These are phyloP conservation scores for Cyberlindnera bimundalis DNA, from an alignment of 805 yeast genomes.

Conservation along the genomic window DNA sequence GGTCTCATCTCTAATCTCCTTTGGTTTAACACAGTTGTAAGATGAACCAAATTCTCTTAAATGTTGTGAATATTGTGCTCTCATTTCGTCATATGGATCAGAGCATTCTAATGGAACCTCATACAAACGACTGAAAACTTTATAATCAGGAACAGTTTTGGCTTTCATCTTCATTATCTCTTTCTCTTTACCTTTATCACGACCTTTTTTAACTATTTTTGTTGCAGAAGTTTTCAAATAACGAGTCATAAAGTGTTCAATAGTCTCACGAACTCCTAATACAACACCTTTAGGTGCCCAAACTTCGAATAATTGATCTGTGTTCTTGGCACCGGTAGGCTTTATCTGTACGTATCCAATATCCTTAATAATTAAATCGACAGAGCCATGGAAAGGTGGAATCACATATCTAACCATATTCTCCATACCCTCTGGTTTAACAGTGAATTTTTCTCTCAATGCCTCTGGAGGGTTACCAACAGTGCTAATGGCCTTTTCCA, in stretches of 20 bases:
- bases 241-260: conserved; percentile 37
- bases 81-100: conserved; percentile 31
- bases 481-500: conserved; percentile 33
- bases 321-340: conserved; percentile 50
- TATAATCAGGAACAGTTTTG: conserved; percentile 23
- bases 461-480: conserved; percentile 28
- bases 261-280: conserved; percentile 52
- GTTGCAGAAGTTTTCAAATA: conserved; percentile 31
- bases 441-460: conserved; percentile 27
- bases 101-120: conserved; percentile 23
- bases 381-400: conserved; percentile 68
- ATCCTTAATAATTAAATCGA: conserved; percentile 63
- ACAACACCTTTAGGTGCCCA: conserved; percentile 56
- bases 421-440: conserved; percentile 29
- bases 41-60: conserved; percentile 24
- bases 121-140: conserved; percentile 25
- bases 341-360: conserved; percentile 60
- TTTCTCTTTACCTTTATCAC: conserved; percentile 9
- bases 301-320: conserved; percentile 39
- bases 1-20: conserved; percentile 22
- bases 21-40: conserved; percentile 21
- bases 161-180: conserved; percentile 21
- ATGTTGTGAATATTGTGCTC: conserved; percentile 20
- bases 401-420: conserved; percentile 44
- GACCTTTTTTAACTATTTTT: conserved; percentile 13